Evolutionary conservation across 768 basidiomycete species (phyloP), one percentile per base, ranked within the genome.

Genomic region (Lactifluus subvellereus): DNA sequence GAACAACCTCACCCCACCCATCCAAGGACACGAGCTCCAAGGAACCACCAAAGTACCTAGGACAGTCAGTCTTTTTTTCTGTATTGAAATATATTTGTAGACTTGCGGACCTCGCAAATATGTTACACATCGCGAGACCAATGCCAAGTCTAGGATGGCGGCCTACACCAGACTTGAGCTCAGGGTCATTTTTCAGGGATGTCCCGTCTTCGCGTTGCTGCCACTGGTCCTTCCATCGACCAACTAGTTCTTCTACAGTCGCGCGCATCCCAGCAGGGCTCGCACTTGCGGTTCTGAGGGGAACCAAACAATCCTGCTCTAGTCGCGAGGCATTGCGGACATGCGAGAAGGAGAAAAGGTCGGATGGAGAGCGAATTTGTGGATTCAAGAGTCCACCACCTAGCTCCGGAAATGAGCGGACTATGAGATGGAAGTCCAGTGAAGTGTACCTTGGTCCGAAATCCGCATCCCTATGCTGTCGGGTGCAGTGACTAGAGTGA

Each of bases 331-430:
- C 84, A 69, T 92, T 91, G 10, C 91, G 83, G 32, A 87, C 72
- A 73, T 94, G 92, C 4, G 91, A 94, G 76, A 95, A 94, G 4
- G 92, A 94, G 74, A 92, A 93, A 6, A 94, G 77, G 71, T 94
- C 92, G 20, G 86, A 82, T 0, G 91, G 85, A 1, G 79, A 79
- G 62, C 78, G 78, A 54, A 90, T 80, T 59, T 81, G 74, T 7
- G 80, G 70, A 20, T 76, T 79, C 49, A 75, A 71, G 8, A 94
- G 79, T 1, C 92, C 91, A 3, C 91, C 89, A 42, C 91, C 93
- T 88, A 71, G 4, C 55, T 67, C 50, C 49, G 51, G 52, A 43
- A 4, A 47, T 58, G 48, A 61, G 59, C 30, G 60, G 59, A 55
- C 65, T 50, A 9, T 20, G 40, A 37, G 16, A 55, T 22, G 18